Base-by-base conservation (phyloP, 352 stramenopile genomes). In the Blastocystis sp. region DNA sequence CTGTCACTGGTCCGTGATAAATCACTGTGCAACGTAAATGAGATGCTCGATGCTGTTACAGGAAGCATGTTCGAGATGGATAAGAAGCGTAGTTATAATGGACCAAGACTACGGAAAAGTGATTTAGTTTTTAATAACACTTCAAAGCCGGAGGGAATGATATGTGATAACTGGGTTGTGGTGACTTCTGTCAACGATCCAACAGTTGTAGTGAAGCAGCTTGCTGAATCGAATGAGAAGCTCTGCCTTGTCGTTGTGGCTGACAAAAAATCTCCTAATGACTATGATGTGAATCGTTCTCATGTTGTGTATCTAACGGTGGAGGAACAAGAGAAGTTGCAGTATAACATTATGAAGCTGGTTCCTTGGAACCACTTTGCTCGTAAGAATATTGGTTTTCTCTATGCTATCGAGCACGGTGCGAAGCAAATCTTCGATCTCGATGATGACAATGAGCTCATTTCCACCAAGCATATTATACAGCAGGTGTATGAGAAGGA, bases 361-460 rank as follows among this genome's bases (percentile, higher is more conserved):
- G 63, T 76, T 77, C 76, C 76, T 39, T 76, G 59, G 63, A 87
- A 87, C 53, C 76, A 87, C 45, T 87, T 87, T 77, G 63, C 59
- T 9, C 59, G 76, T 2, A 87, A 87, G 76, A 87, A 87, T 45
- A 77, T 87, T 29, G 76, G 76, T 50, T 87, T 87, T 47, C 39
- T 87, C 3, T 87, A 76, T 43, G 76, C 76, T 2, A 87, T 87
- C 20, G 39, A 73, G 47, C 76, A 76, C 9, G 76, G 76, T 50
- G 76, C 76, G 9, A 76, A 87, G 43, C 59, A 77, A 26, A 87
- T 87, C 23, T 87, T 87, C 20, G 76, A 87, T 23, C 47, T 87
- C 6, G 76, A 87, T 43, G 76, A 87, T 45, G 76, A 87, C n/a
- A 87, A 87, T 45, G 76, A 87, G 76, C 63, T 87, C 54, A 87